These are phyloP conservation scores for Picochlorum sp. DNA, from an alignment of 139 green algal species.

Conservation along the genomic window DNA sequence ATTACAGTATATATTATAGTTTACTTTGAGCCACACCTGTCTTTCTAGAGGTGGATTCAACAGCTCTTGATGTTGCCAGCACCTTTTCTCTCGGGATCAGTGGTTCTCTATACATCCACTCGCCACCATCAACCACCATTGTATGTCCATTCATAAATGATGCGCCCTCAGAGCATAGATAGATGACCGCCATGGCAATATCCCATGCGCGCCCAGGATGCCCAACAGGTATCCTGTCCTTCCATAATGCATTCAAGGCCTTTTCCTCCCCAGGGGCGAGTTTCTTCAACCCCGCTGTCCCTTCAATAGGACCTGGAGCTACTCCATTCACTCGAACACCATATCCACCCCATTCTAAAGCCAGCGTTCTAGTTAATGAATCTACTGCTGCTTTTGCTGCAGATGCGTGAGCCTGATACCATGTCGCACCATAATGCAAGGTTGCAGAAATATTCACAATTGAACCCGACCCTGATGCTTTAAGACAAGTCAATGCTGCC, in stretches of 20 bases:
- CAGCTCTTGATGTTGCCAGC: constrained; percentile 36
- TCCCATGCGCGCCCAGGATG: constrained; percentile 73
- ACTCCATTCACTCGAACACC: constrained; percentile 80
- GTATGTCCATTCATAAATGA: constrained; percentile 54
- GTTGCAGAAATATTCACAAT: constrained; percentile 96
- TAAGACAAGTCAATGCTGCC: constrained; percentile 60
- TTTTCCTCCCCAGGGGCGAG: constrained; percentile 55
- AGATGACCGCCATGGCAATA: constrained; percentile 80
- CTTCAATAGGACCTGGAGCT: constrained; percentile 81
- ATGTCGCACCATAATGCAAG: constrained; percentile 91
- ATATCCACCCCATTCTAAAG: constrained; percentile 84
- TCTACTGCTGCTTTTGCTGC: constrained; percentile 88
- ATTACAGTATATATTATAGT: neutral
- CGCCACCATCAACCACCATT: constrained; percentile 77
- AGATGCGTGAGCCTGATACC: constrained; percentile 82
- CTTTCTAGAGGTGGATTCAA: constrained; percentile 58
- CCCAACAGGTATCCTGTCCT: constrained; percentile 53
- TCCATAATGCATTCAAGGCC: constrained; percentile 31
- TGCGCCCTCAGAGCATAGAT: constrained; percentile 54
- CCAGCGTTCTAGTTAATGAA: constrained; percentile 78
- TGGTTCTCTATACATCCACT: constrained; percentile 63
- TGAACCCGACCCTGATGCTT: neutral
- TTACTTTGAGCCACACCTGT: constrained; percentile 36
- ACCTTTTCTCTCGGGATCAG: constrained; percentile 48
- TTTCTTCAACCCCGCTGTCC: constrained; percentile 85